Base-by-base conservation (phyloP, 495 filamentous ascomycete genomes). In the Penicillium atrosanguineum region DNA sequence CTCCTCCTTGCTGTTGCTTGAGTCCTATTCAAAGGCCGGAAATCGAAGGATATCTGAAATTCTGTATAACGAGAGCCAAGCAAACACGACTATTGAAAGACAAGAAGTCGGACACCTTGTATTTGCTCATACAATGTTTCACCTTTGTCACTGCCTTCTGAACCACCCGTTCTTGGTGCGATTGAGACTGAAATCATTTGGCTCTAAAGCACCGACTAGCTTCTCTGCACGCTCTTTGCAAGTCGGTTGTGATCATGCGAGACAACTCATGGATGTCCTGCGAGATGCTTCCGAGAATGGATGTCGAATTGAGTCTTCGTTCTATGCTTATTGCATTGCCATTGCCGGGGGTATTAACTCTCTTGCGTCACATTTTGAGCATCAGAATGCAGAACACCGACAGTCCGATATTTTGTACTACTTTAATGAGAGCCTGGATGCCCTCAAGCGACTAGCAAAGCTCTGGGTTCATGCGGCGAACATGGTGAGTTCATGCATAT, bases 121-220 rank as follows among this genome's bases (percentile, higher is more conserved):
- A 6, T 71, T 66, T 25, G 60, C 66, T 3, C 58, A 61, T 15
- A 59, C 67, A 5, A 46, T 69, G 3, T 72, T 63, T 39, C 67
- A 69, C 21, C 50, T 68, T 3, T 65, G 64, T 9, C 62, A 68
- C 34, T 72, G 67, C 47, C 48, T 72, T 4, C 34, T 72, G 7
- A 61, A 67, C 37, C 67, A 72, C 23, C 67, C 62, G 0, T 67
- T 72, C 23, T 39, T 68, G 3, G 15, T 68, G 8, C 59, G 56
- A 6, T 40, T 52, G 23, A 55, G 59, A 1, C 42, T 70, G 8
- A 59, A 52, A n/a, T 43, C 49, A 6, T 64, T 61, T 21, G 63
- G 54, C 0, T 38, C 48, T 9, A 62, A 63, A 18, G 59, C 56
- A 2, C 65, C 63, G 0, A 21, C 42, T 46, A 68, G 60, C 41